These are phyloP conservation scores for Apium graveolens DNA, from an alignment of 129 eudicot genomes.

Conservation along the genomic window DNA sequence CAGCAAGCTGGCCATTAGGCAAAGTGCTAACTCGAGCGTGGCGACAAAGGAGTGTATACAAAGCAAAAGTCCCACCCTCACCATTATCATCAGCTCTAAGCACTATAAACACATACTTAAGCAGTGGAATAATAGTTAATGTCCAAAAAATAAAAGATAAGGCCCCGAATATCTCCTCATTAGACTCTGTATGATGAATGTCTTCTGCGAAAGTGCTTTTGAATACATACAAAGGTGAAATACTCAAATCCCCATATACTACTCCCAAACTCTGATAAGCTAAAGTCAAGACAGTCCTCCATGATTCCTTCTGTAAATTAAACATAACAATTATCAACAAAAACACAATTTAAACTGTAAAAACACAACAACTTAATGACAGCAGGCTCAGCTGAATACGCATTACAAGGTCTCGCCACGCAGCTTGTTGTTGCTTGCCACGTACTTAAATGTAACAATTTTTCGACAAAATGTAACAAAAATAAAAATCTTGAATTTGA, in stretches of 20 bases:
- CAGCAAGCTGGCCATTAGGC: slow-evolving; percentile 84
- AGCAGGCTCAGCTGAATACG: no score
- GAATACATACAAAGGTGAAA: slow-evolving; percentile 81
- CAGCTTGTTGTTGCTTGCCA: not conserved
- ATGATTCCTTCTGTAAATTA: slow-evolving; percentile 62
- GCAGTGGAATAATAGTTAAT: slow-evolving; percentile 64
- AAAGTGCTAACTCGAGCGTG: slow-evolving; percentile 72
- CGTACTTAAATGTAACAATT: not conserved
- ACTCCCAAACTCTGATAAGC: slow-evolving; percentile 90
- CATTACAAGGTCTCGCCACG: no score
- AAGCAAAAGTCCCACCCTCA: slow-evolving; percentile 89
- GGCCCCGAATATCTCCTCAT: slow-evolving; percentile 79
- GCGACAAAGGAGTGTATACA: slow-evolving; percentile 70
- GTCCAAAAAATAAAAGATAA: slow-evolving; percentile 83
- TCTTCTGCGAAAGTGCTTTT: slow-evolving; percentile 80
- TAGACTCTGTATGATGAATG: slow-evolving; percentile 73
- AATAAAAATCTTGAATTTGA: not conserved
- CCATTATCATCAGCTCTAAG: slow-evolving; percentile 89
- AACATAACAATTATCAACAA: not conserved
- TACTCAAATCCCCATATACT: slow-evolving; percentile 83
- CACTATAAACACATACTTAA: slow-evolving; percentile 74
- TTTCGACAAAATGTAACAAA: not conserved
- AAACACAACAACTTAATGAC: not conserved
- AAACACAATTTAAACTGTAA: not conserved
- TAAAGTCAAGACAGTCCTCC: slow-evolving; percentile 64